phyloP scores from a whole-genome alignment of 2,329 filamentous ascomycete species.

The Akanthomyces dipterigenus region DNA sequence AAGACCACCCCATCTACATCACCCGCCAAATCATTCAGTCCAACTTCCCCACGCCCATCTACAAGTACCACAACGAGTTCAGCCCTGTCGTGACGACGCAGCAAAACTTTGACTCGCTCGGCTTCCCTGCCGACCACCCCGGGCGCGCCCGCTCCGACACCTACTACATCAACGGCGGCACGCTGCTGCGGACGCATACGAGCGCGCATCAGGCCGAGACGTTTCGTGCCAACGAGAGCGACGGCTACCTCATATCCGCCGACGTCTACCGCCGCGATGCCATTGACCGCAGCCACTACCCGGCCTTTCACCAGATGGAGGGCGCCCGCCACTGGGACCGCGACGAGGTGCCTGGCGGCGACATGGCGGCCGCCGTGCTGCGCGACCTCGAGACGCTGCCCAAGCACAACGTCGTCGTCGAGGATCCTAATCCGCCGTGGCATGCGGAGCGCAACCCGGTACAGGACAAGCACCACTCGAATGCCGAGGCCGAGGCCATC shows the following conservation, averaged over 20 bases:
- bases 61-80: constrained; percentile 69
- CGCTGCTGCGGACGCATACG: constrained; percentile 86
- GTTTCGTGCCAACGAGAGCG: constrained; percentile 63
- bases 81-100: constrained; percentile 75
- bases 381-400: constrained; percentile 66
- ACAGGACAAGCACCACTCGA: constrained; percentile 63
- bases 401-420: constrained; percentile 66
- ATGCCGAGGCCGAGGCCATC: constrained; percentile 75
- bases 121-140: constrained; percentile 81
- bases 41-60: constrained; percentile 68
- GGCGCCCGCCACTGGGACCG: constrained; percentile 86
- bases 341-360: constrained; percentile 45
- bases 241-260: constrained; percentile 83
- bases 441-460: constrained; percentile 77
- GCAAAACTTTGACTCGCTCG: constrained; percentile 96
- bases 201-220: constrained; percentile 85
- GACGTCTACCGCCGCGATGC: constrained; percentile 96
- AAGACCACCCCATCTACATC: constrained; percentile 83
- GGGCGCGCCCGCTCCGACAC: constrained; percentile 85
- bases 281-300: constrained; percentile 91
- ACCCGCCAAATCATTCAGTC: constrained; percentile 90
- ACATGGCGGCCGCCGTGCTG: constrained; percentile 60
- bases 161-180: constrained; percentile 84
- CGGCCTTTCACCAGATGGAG: constrained; percentile 98
- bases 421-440: constrained; percentile 74